phyloP scores from a whole-genome alignment of 2,329 filamentous ascomycete genomes.

The Knufia petricola region DNA sequence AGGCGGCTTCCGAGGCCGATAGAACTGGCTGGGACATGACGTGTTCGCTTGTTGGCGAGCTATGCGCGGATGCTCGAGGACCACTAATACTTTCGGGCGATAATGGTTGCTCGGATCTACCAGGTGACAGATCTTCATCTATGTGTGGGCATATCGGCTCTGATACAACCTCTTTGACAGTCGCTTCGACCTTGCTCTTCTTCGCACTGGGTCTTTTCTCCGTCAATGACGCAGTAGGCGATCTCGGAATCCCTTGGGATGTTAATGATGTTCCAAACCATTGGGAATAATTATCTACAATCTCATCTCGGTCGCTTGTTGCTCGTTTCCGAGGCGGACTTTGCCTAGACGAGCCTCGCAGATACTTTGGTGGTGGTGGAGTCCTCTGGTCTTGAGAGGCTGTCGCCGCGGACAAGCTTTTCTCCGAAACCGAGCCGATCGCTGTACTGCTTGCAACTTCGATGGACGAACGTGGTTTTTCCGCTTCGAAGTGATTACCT shows the following conservation, averaged over 20 bases:
- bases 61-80: neutral
- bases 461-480: neutral
- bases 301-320: slow-evolving; percentile 17
- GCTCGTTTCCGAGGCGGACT: slow-evolving; percentile 19
- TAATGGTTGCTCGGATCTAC: neutral
- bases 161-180: neutral
- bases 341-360: neutral
- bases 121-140: neutral
- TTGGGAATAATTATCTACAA: slow-evolving; percentile 10
- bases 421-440: neutral
- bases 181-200: neutral
- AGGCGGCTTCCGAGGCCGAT: neutral
- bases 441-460: neutral
- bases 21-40: neutral
- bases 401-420: neutral
- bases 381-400: neutral
- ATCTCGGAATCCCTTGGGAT: slow-evolving; percentile 10
- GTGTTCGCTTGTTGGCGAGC: neutral
- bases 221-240: neutral
- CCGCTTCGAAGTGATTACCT: neutral
- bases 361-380: neutral
- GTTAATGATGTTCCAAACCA: slow-evolving; percentile 9
- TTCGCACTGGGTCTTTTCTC: neutral
- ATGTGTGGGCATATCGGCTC: neutral
- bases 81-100: neutral